These are phyloP conservation scores for Cyclotella sp. DNA, from an alignment of 108 stramenopile genomes.

Conservation along the genomic window DNA sequence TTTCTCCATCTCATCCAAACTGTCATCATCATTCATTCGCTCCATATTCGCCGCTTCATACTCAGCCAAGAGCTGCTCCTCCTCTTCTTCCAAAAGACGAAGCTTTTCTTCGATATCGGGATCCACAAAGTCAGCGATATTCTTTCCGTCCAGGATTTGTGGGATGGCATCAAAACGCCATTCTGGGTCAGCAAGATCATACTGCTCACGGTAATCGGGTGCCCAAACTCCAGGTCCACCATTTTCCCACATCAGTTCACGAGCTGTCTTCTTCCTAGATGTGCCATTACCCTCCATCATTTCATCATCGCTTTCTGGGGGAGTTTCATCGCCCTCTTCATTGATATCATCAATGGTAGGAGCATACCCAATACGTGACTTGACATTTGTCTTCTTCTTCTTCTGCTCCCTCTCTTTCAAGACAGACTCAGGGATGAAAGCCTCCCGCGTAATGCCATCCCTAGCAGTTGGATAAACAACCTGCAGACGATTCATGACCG, in stretches of 20 bases:
- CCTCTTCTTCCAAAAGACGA: constrained; percentile 89
- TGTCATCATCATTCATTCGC: constrained; percentile 74
- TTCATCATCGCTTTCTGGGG: constrained; percentile 46
- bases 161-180: constrained; percentile 97
- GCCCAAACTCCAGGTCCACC: constrained; percentile 98
- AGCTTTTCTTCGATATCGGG: constrained; percentile 90
- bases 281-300: constrained; percentile 49
- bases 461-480: constrained; percentile 94
- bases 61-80: constrained; percentile 83
- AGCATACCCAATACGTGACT: constrained; percentile 76
- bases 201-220: constrained; percentile 94
- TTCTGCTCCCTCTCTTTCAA: constrained; percentile 67
- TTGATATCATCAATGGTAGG: constrained; percentile 62
- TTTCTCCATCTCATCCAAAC: constrained; percentile 83
- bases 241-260: constrained; percentile 96
- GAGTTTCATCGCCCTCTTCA: constrained; percentile 56
- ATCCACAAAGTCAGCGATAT: constrained; percentile 96
- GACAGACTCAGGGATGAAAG: constrained; percentile 92
- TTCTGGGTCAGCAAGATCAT: constrained; percentile 91
- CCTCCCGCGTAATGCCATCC: constrained; percentile 85
- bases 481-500: constrained; percentile 96
- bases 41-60: constrained; percentile 86
- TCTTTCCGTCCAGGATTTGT: constrained; percentile 99
- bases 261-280: constrained; percentile 82
- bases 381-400: constrained; percentile 54